Percentiles rank a stretch among this genome's conserved stretches.
These are phyloP conservation scores for Cornus florida DNA, from an alignment of 148 eudicot species.

Conservation along the genomic window DNA sequence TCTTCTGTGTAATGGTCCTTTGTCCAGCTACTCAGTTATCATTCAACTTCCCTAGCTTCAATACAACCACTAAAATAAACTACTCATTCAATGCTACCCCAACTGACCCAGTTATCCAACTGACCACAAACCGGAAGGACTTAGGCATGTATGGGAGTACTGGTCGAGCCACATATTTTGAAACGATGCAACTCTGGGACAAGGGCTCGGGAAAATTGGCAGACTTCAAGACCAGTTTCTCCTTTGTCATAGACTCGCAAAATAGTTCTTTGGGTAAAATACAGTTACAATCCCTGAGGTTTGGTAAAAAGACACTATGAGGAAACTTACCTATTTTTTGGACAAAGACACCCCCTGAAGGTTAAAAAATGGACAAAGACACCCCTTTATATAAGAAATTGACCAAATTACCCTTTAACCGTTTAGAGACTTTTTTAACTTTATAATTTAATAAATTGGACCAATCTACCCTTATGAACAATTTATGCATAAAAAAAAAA, in stretches of 20 bases:
- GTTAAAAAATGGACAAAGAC: no score
- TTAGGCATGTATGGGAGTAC: neutral
- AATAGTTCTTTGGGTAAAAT: no score
- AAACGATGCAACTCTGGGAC: constrained; percentile 4
- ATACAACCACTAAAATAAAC: neutral
- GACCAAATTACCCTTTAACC: no score
- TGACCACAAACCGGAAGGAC: neutral
- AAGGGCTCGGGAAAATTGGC: neutral
- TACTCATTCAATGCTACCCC: neutral
- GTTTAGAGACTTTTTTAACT: no score
- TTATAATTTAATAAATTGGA: no score
- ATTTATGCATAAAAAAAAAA: no score
- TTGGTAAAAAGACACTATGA: no score
- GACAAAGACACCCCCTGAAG: no score
- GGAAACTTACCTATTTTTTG: no score
- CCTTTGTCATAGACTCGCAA: constrained; percentile 2
- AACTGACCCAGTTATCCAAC: neutral
- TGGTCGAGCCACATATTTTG: neutral
- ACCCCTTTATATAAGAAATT: no score
- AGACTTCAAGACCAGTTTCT: constrained; percentile 8
- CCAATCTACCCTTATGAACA: no score
- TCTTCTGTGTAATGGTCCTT: neutral
- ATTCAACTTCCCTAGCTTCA: neutral
- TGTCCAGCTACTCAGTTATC: neutral
- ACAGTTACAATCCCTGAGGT: no score